Evolutionary conservation across 2,329 filamentous ascomycete species (phyloP), one percentile per base, ranked within the genome.

Genomic region (Talaromyces verruculosus): DNA sequence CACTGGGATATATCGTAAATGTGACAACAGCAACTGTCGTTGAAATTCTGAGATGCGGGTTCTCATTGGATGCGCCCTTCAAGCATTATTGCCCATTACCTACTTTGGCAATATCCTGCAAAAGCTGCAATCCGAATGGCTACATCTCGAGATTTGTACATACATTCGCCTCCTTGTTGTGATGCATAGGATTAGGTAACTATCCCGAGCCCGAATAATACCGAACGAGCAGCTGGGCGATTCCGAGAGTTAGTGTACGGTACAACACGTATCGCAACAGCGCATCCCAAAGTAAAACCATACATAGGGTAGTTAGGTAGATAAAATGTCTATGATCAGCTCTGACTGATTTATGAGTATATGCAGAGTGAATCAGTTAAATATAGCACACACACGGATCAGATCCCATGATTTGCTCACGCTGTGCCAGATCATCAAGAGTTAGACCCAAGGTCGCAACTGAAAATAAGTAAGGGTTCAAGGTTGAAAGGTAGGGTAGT

Each of bases 331-430:
- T 51, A 33, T n/a, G 49, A 33, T 35, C 28, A 35, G 51, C 28
- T 55, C 51, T 35, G 51, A 25, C 33, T 35, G 33, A 35, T 35
- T 35, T 22, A 28, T 28, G 25, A 33, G 17, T 2, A 37, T 6
- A 37, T 22, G 19, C 30, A 57, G 13, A 15, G 22, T 11, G 33
- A 57, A 1, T 37, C 33, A 25, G 30, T 37, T 37, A 43, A 43
- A 25, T 13, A 49, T 39, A 51, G 28, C 19, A 47, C 28, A 30
- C 45, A 53, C 2, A 30, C 13, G 60, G 8, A 6, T 51, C 19
- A 30, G 13, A 30, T 53, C 60, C 25, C 60, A 62, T 62, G 60
- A 62, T 62, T 62, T 62, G 60, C 33, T 41, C 25, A 51, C 45
- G 45, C 30, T 39, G 49, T 62, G 45, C 60, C 45, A 53, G 22